Evolutionary conservation across 306 rosid species (phyloP).

Genomic region (Sphenostylis stenocarpa): DNA sequence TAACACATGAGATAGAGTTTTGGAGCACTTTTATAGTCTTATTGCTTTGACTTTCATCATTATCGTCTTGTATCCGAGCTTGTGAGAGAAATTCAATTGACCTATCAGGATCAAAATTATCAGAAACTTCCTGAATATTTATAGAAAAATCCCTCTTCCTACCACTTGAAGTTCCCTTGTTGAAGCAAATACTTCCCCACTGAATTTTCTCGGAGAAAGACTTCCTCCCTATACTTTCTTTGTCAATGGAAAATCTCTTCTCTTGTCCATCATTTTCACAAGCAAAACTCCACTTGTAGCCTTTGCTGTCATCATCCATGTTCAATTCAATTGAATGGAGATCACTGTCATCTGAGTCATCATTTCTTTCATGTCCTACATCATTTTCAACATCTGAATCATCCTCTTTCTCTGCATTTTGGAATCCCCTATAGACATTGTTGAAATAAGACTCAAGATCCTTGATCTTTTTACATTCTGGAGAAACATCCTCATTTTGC

Average conservation of each 20-base stretch:
- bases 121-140: constrained; percentile 46
- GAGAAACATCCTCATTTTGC: constrained; percentile 46
- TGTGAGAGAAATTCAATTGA: constrained; percentile 38
- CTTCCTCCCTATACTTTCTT: constrained; percentile 59
- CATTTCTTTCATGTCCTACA: constrained; percentile 51
- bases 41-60: constrained; percentile 38
- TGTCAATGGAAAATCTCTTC: constrained; percentile 58
- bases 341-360: constrained; percentile 66
- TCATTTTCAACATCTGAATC: constrained; percentile 43
- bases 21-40: constrained; percentile 39
- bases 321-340: constrained; percentile 87
- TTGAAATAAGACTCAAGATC: constrained; percentile 75
- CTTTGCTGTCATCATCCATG: constrained; percentile 65
- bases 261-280: constrained; percentile 44
- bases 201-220: constrained; percentile 80
- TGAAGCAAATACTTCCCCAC: constrained; percentile 93
- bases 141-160: constrained; percentile 52
- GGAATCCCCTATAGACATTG: constrained; percentile 53
- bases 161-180: constrained; percentile 49
- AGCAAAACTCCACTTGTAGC: constrained; percentile 68
- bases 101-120: constrained; percentile 43
- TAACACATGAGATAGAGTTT: constrained; percentile 46
- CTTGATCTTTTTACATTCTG: constrained; percentile 49
- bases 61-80: constrained; percentile 45
- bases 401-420: constrained; percentile 30